A percentile compares a stretch with the other conserved stretches of the same genome.
Conservation (phyloP, 768 basidiomycete genomes). For the Auriscalpium vulgare region DNA sequence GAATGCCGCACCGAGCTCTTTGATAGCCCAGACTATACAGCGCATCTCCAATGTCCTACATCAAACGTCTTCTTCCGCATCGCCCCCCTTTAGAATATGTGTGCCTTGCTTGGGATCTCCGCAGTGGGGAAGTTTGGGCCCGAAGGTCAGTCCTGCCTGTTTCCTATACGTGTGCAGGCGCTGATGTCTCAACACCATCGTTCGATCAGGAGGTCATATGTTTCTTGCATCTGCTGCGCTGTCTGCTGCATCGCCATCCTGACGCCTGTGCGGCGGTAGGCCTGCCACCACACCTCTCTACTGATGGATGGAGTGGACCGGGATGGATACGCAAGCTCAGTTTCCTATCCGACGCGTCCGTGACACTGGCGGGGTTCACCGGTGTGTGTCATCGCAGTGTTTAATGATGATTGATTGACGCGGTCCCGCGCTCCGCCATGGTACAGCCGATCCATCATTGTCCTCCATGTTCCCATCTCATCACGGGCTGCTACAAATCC, state of each 20-base stretch:
- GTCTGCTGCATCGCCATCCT: slow-evolving; percentile 46
- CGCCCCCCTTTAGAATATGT: slow-evolving; percentile 10
- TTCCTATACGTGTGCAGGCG: neutral
- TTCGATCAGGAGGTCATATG: slow-evolving; percentile 50
- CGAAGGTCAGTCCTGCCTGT: slow-evolving; percentile 37
- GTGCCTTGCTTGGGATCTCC: slow-evolving; percentile 26
- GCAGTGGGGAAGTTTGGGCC: slow-evolving; percentile 57
- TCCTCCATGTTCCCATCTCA: slow-evolving; percentile 69
- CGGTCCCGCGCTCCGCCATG: neutral
- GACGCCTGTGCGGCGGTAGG: slow-evolving; percentile 61
- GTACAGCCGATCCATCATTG: slow-evolving; percentile 69
- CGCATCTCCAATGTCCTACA: neutral
- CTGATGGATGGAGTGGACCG: slow-evolving; percentile 47
- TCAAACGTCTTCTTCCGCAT: too few relatives aligned
- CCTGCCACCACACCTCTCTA: slow-evolving; percentile 55
- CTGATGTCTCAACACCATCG: slow-evolving; percentile 1
- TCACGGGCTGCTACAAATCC: slow-evolving; percentile 78
- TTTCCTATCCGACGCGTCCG: slow-evolving; percentile 69
- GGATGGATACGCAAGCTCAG: slow-evolving; percentile 75
- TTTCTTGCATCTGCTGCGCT: slow-evolving; percentile 66
- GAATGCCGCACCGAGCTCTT: neutral
- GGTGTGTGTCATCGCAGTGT: slow-evolving; percentile 37
- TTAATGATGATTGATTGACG: neutral
- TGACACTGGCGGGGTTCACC: slow-evolving; percentile 72
- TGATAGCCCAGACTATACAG: slow-evolving; percentile 16